Conservation (phyloP, 2,329 filamentous ascomycete species). For the Ilyonectria destructans region DNA sequence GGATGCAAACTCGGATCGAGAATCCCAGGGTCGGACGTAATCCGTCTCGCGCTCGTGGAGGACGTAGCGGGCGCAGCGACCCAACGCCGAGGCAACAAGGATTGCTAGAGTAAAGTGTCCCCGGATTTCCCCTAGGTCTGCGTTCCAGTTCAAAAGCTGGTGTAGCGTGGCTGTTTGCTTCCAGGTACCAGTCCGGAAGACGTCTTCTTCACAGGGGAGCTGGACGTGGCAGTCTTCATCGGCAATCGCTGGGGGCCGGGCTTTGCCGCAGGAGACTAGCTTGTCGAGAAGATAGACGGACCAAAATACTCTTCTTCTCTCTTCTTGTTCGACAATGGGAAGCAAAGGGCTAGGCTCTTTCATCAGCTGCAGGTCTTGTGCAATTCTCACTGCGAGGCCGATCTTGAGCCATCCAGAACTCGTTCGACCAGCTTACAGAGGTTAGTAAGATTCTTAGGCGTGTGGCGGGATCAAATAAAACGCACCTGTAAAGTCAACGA, state of each 20-base stretch:
- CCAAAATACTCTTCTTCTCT: slow-evolving; percentile 55
- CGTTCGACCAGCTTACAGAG: slow-evolving; percentile 24
- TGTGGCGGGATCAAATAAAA: background rate
- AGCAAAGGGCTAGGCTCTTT: slow-evolving; percentile 46
- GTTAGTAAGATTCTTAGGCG: background rate
- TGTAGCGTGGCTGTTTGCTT: slow-evolving; percentile 16
- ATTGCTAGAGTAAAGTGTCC: slow-evolving; percentile 13
- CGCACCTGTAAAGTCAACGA: slow-evolving; percentile 32
- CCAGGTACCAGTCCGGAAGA: background rate
- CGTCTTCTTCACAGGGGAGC: slow-evolving; percentile 44
- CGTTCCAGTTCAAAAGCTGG: slow-evolving; percentile 17
- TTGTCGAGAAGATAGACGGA: slow-evolving; percentile 57
- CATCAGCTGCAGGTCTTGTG: slow-evolving; percentile 55
- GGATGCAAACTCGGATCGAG: slow-evolving; percentile 1
- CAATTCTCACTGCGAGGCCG: slow-evolving; percentile 52
- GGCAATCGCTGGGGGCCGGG: slow-evolving; percentile 52
- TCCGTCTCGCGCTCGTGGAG: slow-evolving; percentile 9
- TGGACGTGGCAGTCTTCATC: slow-evolving; percentile 52
- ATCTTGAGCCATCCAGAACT: slow-evolving; percentile 56
- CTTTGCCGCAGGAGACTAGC: slow-evolving; percentile 54
- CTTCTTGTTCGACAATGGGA: slow-evolving; percentile 49
- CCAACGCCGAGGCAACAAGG: slow-evolving; percentile 12
- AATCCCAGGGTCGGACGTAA: slow-evolving; percentile 6
- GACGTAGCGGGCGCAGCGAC: slow-evolving; percentile 3
- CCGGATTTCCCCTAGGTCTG: background rate